Evolutionary conservation across 257 asterid genomes (phyloP).

Genomic region (Solanum arcanum): DNA sequence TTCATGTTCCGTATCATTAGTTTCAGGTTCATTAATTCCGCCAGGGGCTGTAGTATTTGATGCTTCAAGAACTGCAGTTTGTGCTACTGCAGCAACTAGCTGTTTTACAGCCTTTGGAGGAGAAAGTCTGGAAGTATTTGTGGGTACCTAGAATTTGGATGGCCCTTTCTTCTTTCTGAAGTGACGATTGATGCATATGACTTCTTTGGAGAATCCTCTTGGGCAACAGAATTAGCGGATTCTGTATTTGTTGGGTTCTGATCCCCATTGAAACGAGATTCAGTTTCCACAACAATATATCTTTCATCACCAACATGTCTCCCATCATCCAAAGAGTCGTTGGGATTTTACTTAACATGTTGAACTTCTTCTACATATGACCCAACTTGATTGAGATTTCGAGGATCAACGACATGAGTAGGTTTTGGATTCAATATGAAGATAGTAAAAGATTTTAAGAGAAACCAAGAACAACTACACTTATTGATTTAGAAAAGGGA

Average conservation of each 20-base stretch:
- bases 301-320: slow-evolving; percentile 22
- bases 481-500: neutral
- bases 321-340: slow-evolving; percentile 37
- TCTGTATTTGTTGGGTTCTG: slow-evolving; percentile 19
- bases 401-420: slow-evolving; percentile 29
- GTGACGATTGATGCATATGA: slow-evolving; percentile 80
- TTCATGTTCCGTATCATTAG: slow-evolving; percentile 35
- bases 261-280: slow-evolving; percentile 26
- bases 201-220: slow-evolving; percentile 62
- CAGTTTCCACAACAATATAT: slow-evolving; percentile 32
- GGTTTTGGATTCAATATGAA: slow-evolving; percentile 43
- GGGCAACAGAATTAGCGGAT: slow-evolving; percentile 29
- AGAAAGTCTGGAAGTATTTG: slow-evolving; percentile 19
- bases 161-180: slow-evolving; percentile 48
- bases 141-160: slow-evolving; percentile 40
- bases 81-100: slow-evolving; percentile 18
- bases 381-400: slow-evolving; percentile 23
- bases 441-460: neutral
- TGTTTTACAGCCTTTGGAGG: slow-evolving; percentile 32
- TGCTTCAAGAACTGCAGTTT: slow-evolving; percentile 28
- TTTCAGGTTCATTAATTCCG: slow-evolving; percentile 18
- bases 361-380: slow-evolving; percentile 34
- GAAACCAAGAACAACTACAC: neutral
- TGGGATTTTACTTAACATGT: slow-evolving; percentile 22
- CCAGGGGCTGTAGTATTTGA: slow-evolving; percentile 5